These are phyloP conservation scores for Populus ilicifolia DNA, from an alignment of 345 rosid species.

Conservation along the genomic window DNA sequence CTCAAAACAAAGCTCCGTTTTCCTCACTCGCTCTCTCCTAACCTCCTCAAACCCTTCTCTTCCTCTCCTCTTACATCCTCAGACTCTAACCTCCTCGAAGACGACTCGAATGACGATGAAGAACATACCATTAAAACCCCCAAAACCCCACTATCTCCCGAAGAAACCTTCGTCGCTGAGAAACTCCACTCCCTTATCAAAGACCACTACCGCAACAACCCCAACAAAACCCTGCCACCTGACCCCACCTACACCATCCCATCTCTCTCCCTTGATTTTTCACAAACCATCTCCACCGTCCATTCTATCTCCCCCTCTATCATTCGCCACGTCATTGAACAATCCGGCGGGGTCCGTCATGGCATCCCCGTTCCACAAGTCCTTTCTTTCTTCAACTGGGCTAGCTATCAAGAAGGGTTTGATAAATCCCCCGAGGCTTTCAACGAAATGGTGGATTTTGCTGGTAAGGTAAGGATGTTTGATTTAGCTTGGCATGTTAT, in stretches of 20 bases:
- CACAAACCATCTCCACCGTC: constrained; percentile 35
- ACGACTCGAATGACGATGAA: constrained; percentile 5
- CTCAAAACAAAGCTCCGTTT: constrained; percentile 27
- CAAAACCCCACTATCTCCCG: constrained; percentile 33
- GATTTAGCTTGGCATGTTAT: constrained; percentile 74
- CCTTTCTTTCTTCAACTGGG: constrained; percentile 88
- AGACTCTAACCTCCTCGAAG: constrained; percentile 16
- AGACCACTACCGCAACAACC: constrained; percentile 78
- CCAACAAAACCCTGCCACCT: constrained; percentile 38
- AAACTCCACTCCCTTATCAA: constrained; percentile 60
- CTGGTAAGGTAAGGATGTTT: constrained; percentile 77
- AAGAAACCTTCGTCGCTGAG: constrained; percentile 48
- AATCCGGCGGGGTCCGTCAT: constrained; percentile 62
- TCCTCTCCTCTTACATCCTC: constrained; percentile 18
- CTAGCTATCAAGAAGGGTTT: constrained; percentile 35
- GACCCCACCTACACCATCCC: constrained; percentile 48
- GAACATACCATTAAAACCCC: constrained; percentile 4
- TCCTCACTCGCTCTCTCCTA: constrained; percentile 18
- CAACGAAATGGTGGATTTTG: constrained; percentile 78
- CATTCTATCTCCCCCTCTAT: constrained; percentile 42
- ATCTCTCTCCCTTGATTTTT: constrained; percentile 59
- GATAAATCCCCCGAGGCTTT: constrained; percentile 51
- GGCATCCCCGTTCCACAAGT: constrained; percentile 73
- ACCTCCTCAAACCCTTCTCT: constrained; percentile 17
- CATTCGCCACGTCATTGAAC: constrained; percentile 54